Conservation (phyloP, 2,329 filamentous ascomycete genomes). For the Stagonosporopsis chrysanthemi region DNA sequence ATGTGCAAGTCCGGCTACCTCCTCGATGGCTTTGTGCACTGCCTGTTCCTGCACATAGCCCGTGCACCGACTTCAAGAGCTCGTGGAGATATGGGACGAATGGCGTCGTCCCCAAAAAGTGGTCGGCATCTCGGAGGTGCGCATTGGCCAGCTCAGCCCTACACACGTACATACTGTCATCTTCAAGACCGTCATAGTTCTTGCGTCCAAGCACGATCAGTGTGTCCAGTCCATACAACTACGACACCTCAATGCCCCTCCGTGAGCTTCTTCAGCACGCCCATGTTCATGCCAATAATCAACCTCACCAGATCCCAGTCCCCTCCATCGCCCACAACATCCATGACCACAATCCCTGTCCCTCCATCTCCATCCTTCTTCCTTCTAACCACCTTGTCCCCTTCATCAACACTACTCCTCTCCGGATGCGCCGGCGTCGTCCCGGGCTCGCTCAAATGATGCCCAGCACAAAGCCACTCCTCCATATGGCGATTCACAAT, state of each 20-base stretch:
- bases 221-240: no score
- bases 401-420: constrained; percentile 24
- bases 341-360: constrained; percentile 88
- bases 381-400: constrained; percentile 48
- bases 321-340: constrained; percentile 86
- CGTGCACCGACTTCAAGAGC: neutral
- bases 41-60: constrained; percentile 17
- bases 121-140: constrained; percentile 24
- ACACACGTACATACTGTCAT: neutral
- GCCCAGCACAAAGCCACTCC: constrained; percentile 64
- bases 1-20: neutral
- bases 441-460: constrained; percentile 48
- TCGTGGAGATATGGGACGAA: constrained; percentile 1
- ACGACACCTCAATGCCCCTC: neutral
- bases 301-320: constrained; percentile 91
- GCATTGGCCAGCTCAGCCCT: constrained; percentile 15
- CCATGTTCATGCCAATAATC: constrained; percentile 90
- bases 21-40: neutral
- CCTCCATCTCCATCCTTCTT: constrained; percentile 66
- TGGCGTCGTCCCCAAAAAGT: constrained; percentile 22
- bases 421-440: constrained; percentile 19
- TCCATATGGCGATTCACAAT: constrained; percentile 82
- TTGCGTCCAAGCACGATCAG: no score
- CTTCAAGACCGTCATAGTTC: neutral
- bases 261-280: constrained; percentile 42